Base-by-base conservation (phyloP, 352 stramenopile species). In the Phytophthora parvispora region DNA sequence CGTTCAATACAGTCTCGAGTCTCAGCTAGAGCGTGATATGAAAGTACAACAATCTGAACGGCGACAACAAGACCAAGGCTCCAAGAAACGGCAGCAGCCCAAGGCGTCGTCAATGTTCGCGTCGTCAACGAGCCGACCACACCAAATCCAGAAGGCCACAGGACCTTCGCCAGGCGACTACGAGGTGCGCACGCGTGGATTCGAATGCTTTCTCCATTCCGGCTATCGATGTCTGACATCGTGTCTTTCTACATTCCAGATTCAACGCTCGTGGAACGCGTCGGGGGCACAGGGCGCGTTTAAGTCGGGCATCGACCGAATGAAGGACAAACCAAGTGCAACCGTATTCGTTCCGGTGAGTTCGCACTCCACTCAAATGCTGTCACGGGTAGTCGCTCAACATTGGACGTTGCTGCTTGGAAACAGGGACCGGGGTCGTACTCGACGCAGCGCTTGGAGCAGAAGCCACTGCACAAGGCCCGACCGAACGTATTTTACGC, bases 401-500 rank as follows among this genome's bases (percentile, higher is more conserved):
- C 45, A 31, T 52, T 31, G 13, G 4, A 32, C 27, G 13, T 18
- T 60, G 18, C 24, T 56, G 40, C 28, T 47, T 18, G 2, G 10
- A 56, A 32, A 38, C 42, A 94, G 86, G 86, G 86, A 8, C 86
- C 86, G 27, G 86, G 86, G 0, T 68, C 77, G 5, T 94, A 93
- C 60, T 86, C 83, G 10, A 77, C 75, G 4, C 50, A 69, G 5
- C 58, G 67, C 4, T 52, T 86, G 51, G 67, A 66, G 16, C 79
- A 87, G 28, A 90, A 90, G 64, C 81, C 84, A 0, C 40, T 82
- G n/a, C 83, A 91, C 63, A 90, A 89, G 69, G 71, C 82, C 27
- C 80, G 84, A n/a, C 77, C 81, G 1, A 84, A 93, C 36, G 86
- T 92, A 5, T 94, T 94, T 40, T 86, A 90, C 24, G 81, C 69